These are phyloP conservation scores for Polyporus arcularius DNA, from an alignment of 768 basidiomycete genomes.

Conservation along the genomic window DNA sequence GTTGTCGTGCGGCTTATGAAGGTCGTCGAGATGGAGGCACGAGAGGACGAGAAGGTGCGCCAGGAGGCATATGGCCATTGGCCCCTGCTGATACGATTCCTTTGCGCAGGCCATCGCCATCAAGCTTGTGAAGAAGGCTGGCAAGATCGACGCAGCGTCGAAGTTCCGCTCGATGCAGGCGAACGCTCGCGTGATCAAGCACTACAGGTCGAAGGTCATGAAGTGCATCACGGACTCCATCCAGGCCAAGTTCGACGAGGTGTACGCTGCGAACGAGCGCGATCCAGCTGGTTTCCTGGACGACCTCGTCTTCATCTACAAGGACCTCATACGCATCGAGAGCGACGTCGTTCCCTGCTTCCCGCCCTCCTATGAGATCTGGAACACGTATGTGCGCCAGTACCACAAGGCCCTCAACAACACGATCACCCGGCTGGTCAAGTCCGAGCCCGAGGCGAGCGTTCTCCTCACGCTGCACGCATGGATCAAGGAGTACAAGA, in stretches of 20 bases:
- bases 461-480: slow-evolving; percentile 82
- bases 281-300: slow-evolving; percentile 77
- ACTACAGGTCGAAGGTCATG: slow-evolving; percentile 88
- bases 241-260: slow-evolving; percentile 65
- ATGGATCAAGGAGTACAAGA: slow-evolving; percentile 96
- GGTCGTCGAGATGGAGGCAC: slow-evolving; percentile 90
- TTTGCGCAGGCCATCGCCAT: slow-evolving; percentile 83
- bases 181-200: slow-evolving; percentile 89
- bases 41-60: slow-evolving; percentile 88
- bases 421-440: slow-evolving; percentile 69
- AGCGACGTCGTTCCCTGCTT: slow-evolving; percentile 89
- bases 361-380: slow-evolving; percentile 90
- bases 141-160: slow-evolving; percentile 88
- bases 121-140: slow-evolving; percentile 90
- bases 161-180: slow-evolving; percentile 94
- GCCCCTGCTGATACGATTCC: neutral
- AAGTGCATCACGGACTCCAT: slow-evolving; percentile 82
- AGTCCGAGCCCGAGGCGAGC: slow-evolving; percentile 83
- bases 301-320: slow-evolving; percentile 85
- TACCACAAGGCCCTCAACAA: slow-evolving; percentile 87
- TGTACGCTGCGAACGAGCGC: slow-evolving; percentile 60
- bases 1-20: slow-evolving; percentile 94
- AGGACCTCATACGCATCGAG: slow-evolving; percentile 93
- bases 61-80: neutral
- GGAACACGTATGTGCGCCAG: slow-evolving; percentile 77